Evolutionary conservation across 1,139 yeast species (phyloP).

Genomic region (Kodamaea sp.): DNA sequence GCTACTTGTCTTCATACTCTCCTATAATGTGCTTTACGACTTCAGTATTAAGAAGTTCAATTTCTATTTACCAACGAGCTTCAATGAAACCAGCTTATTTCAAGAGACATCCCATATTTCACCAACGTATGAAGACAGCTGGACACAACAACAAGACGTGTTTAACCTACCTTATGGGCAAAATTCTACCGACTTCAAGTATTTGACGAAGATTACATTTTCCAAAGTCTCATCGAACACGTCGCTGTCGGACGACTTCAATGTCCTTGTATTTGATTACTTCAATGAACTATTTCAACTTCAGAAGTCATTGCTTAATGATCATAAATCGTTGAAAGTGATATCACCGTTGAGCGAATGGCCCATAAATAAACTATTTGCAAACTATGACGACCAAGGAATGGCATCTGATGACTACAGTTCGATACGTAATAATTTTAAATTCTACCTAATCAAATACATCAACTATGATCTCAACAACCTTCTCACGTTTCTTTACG

Average conservation of each 20-base stretch:
- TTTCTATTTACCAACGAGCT: constrained; percentile 11
- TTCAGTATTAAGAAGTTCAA: constrained; percentile 21
- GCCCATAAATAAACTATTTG: constrained; percentile 16
- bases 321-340: constrained; percentile 8
- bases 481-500: constrained; percentile 24
- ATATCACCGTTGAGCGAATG: constrained; percentile 25
- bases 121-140: too few species aligned
- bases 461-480: constrained; percentile 27
- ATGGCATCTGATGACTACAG: neutral
- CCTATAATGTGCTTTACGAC: constrained; percentile 27
- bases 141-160: too few species aligned
- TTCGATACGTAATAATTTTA: constrained; percentile 8
- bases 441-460: constrained; percentile 22
- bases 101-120: neutral
- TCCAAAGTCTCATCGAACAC: constrained; percentile 2
- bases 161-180: too few species aligned
- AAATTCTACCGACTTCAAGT: too few species aligned
- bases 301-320: constrained; percentile 5
- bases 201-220: constrained; percentile 9
- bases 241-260: constrained; percentile 9
- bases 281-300: constrained; percentile 15
- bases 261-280: constrained; percentile 20
- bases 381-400: constrained; percentile 4
- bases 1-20: constrained; percentile 20
- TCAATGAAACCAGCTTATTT: neutral